Evolutionary conservation across 2,329 filamentous ascomycete genomes (phyloP).

Genomic region (Colletotrichum endophyticum): DNA sequence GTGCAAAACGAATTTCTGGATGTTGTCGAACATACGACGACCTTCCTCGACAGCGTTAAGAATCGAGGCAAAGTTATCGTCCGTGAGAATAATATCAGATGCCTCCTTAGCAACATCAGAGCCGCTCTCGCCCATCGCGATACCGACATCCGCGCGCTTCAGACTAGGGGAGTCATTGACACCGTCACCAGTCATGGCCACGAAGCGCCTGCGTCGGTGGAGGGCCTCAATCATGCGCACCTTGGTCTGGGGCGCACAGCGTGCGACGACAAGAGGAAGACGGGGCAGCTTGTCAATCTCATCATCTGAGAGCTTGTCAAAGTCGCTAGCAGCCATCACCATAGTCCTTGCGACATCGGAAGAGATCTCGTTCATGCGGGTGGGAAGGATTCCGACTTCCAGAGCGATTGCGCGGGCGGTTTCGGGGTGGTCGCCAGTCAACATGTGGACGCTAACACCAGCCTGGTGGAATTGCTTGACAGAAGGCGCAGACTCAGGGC

Average conservation of each 20-base stretch:
- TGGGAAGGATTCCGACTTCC: constrained; percentile 66
- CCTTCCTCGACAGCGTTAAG: constrained; percentile 75
- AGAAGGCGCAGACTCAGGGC: constrained; percentile 66
- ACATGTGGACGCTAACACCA: constrained; percentile 70
- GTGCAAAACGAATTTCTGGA: constrained; percentile 75
- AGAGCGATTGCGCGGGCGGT: constrained; percentile 69
- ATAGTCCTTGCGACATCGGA: constrained; percentile 62
- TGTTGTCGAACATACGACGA: constrained; percentile 74
- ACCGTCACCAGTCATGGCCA: constrained; percentile 75
- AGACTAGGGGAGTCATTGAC: constrained; percentile 74
- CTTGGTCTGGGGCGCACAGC: constrained; percentile 71
- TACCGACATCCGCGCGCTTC: constrained; percentile 72
- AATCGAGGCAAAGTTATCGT: constrained; percentile 76
- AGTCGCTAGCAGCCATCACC: constrained; percentile 71
- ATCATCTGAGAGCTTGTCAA: constrained; percentile 67
- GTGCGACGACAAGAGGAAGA: constrained; percentile 68
- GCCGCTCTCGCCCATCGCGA: constrained; percentile 72
- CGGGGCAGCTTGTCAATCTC: constrained; percentile 67
- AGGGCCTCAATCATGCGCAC: constrained; percentile 75
- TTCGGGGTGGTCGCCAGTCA: constrained; percentile 72
- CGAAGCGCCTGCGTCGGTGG: constrained; percentile 67
- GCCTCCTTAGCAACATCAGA: constrained; percentile 76
- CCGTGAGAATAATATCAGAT: constrained; percentile 70
- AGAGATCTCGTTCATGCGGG: constrained; percentile 53
- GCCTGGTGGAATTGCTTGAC: constrained; percentile 64